Percentiles rank a stretch among this genome's conserved stretches.
These are phyloP conservation scores for Xerocomus potaroensis DNA, from an alignment of 768 basidiomycete species.

Conservation along the genomic window DNA sequence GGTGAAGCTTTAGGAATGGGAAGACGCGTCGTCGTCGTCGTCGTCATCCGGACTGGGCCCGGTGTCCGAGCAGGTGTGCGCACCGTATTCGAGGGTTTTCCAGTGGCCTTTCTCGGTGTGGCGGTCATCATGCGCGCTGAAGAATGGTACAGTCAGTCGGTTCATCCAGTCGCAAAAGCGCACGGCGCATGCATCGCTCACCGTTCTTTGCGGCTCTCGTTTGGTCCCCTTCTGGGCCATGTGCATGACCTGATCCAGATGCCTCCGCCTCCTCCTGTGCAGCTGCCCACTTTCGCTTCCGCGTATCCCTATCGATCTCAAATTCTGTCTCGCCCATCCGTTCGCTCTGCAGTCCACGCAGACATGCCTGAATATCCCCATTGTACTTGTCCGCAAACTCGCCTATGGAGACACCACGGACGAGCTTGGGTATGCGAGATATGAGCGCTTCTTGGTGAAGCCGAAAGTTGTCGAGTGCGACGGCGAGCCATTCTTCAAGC, in stretches of 20 bases:
- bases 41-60: slow-evolving; percentile 30
- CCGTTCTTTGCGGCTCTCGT: slow-evolving; percentile 56
- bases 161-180: too few relatives aligned
- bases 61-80: slow-evolving; percentile 43
- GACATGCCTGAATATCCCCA: slow-evolving; percentile 67
- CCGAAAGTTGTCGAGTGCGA: slow-evolving; percentile 68
- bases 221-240: background rate
- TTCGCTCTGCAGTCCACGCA: slow-evolving; percentile 66
- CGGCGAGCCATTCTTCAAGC: slow-evolving; percentile 70
- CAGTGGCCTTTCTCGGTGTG: slow-evolving; percentile 48
- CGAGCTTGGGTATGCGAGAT: slow-evolving; percentile 68
- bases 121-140: slow-evolving; percentile 43
- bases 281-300: slow-evolving; percentile 76
- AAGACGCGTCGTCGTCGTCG: slow-evolving; percentile 23
- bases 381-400: slow-evolving; percentile 78
- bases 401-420: slow-evolving; percentile 66
- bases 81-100: slow-evolving; percentile 38
- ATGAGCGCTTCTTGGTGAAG: slow-evolving; percentile 74
- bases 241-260: slow-evolving; percentile 31
- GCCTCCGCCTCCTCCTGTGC: slow-evolving; percentile 51
- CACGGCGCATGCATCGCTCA: too few relatives aligned
- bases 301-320: slow-evolving; percentile 61
- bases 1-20: slow-evolving; percentile 31
- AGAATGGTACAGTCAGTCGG: background rate
- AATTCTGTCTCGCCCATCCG: slow-evolving; percentile 48